Base-by-base conservation (phyloP, 345 rosid genomes). In the Hibiscus mutabilis region DNA sequence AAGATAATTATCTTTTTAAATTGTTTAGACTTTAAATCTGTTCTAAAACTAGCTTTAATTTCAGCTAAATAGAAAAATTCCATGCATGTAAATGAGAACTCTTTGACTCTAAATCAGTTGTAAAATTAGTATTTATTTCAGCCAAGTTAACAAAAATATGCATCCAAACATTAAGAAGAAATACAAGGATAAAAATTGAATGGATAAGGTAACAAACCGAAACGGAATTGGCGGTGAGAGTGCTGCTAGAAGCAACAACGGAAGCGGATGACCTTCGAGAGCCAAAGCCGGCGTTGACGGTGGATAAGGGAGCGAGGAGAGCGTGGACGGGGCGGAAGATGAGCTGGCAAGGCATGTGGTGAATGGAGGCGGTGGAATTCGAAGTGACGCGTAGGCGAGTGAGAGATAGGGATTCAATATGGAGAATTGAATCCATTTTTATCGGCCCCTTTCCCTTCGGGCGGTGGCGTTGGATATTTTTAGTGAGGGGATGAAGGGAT, bases 201-300 rank as follows among this genome's bases (percentile, higher is more conserved):
- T 16, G 76, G 66, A 75, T 69, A 64, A 76, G 80, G 68, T 24
- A 74, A 71, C 81, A 53, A 60, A 86, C 90, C 81, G 91, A 80
- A 40, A 82, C 79, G 0, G 88, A 83, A 72, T 85, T 84, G 72
- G 82, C 82, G 71, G 79, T 84, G 75, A 89, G 80, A 66, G 86
- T 76, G 65, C 82, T 86, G n/a, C 78, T 25, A 53, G 86, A 68
- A 5, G 79, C 69, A 69, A 83, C 70, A 35, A 60, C 44, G 21
- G 77, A 80, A 59, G 66, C 21, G 29, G 77, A 81, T 14, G 88
- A 72, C 70, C 75, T 72, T 14, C 81, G 76, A 44, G 71, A 69
- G 35, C 61, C 68, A 70, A 52, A 71, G 24, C 35, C 69, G 33
- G 10, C 47, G 53, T 57, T 49, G 40, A 60, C 72, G 56, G 82